These are phyloP conservation scores for Wickerhamiella shivajii DNA, from an alignment of 805 yeast genomes.

Conservation along the genomic window DNA sequence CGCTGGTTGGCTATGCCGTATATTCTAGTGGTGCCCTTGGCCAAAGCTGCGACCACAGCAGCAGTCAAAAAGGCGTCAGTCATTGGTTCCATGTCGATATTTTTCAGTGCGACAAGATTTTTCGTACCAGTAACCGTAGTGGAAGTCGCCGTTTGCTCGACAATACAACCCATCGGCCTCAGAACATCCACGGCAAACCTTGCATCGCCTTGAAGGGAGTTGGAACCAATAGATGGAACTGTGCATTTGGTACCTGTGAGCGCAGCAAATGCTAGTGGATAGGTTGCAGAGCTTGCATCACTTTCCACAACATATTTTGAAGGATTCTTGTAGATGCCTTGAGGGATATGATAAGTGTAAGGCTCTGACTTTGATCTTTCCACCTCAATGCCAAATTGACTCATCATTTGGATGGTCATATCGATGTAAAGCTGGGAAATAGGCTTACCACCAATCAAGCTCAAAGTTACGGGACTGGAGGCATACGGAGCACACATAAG, in stretches of 20 bases:
- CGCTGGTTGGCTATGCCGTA: conserved; percentile 96
- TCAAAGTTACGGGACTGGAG: conserved; percentile 65
- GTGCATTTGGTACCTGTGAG: conserved; percentile 86
- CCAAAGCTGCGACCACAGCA: conserved; percentile 91
- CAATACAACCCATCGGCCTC: conserved; percentile 88
- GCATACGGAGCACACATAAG: conserved; percentile 98
- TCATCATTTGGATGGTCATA: conserved; percentile 96
- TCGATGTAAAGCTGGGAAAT: conserved; percentile 90
- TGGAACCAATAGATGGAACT: conserved; percentile 82
- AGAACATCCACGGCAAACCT: conserved; percentile 88
- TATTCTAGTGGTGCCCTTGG: conserved; percentile 58
- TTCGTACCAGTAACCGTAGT: conserved; percentile 95
- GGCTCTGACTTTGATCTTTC: conserved; percentile 52
- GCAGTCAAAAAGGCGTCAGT: conserved; percentile 97
- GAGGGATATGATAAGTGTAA: conserved; percentile 82
- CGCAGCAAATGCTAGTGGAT: conserved; percentile 95
- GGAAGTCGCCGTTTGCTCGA: conserved; percentile 64
- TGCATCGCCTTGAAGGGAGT: conserved; percentile 94
- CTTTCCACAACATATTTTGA: conserved; percentile 78
- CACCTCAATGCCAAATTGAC: conserved; percentile 70
- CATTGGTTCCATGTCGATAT: conserved; percentile 98
- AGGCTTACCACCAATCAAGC: conserved; percentile 92
- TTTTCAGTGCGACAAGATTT: conserved; percentile 47
- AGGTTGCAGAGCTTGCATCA: conserved; percentile 96
- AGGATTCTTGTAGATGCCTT: conserved; percentile 69